phyloP scores from a whole-genome alignment of 2,329 filamentous ascomycete genomes.

The Cladosporium sp. region DNA sequence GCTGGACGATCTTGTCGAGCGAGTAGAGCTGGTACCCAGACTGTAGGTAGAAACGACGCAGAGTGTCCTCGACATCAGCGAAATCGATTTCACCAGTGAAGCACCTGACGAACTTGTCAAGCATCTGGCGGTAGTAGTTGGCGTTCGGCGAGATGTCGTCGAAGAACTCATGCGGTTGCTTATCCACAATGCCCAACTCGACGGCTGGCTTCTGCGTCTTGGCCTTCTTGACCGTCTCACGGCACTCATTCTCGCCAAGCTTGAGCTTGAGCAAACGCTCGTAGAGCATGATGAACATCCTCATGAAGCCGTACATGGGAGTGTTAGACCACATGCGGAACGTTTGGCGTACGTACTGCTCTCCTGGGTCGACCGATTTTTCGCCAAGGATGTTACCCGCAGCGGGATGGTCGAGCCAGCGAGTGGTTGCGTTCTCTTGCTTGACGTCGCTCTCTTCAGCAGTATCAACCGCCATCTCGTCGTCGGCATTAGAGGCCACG shows the following conservation, averaged over 20 bases:
- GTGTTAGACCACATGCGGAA: constrained; percentile 91
- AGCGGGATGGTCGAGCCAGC: constrained; percentile 56
- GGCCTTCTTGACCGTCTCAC: constrained; percentile 66
- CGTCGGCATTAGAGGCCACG: constrained; percentile 67
- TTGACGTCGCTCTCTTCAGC: constrained; percentile 18
- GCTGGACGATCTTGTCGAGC: constrained; percentile 79
- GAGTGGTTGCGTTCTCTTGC: constrained; percentile 55
- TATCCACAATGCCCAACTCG: constrained; percentile 76
- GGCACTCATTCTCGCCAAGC: constrained; percentile 65
- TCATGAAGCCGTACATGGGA: constrained; percentile 90
- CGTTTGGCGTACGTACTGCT: constrained; percentile 70
- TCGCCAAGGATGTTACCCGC: constrained; percentile 52
- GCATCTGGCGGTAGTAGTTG: constrained; percentile 78
- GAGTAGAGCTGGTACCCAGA: constrained; percentile 92
- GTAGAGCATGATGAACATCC: constrained; percentile 87
- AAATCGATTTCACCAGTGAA: constrained; percentile 78
- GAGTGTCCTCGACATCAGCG: constrained; percentile 76
- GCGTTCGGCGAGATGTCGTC: constrained; percentile 55
- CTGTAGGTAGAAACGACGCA: constrained; percentile 85
- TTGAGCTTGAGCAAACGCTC: constrained; percentile 78
- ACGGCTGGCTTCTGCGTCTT: constrained; percentile 73
- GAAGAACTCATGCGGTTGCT: constrained; percentile 70
- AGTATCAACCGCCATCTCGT: constrained; percentile 55
- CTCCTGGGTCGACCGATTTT: constrained; percentile 65
- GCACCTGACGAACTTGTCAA: constrained; percentile 80